Evolutionary conservation across 768 basidiomycete species (phyloP).

Genomic region (Tricholoma hemisulphureum): DNA sequence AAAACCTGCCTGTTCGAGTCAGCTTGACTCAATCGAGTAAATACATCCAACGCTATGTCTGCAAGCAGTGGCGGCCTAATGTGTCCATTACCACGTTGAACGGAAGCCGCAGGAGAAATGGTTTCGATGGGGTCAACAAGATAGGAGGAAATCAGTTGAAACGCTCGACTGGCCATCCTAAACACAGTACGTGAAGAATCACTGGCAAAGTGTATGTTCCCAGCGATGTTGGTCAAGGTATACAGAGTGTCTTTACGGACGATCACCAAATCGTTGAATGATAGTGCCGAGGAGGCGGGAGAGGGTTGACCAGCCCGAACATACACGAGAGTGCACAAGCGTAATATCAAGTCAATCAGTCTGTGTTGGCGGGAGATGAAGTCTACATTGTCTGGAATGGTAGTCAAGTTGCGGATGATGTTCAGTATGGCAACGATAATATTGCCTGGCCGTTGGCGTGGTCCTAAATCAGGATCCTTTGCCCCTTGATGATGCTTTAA

Average conservation of each 20-base stretch:
- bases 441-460: slow-evolving; percentile 66
- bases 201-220: slow-evolving; percentile 47
- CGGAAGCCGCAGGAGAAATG: slow-evolving; percentile 56
- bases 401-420: slow-evolving; percentile 85
- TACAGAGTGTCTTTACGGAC: slow-evolving; percentile 77
- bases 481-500: slow-evolving; percentile 48
- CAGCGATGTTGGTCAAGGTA: slow-evolving; percentile 62
- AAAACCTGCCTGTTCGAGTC: slow-evolving; percentile 81
- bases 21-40: slow-evolving; percentile 71
- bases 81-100: slow-evolving; percentile 47
- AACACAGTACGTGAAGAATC: slow-evolving; percentile 40
- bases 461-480: slow-evolving; percentile 51
- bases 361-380: slow-evolving; percentile 66
- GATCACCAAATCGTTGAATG: slow-evolving; percentile 67
- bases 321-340: slow-evolving; percentile 55
- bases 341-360: slow-evolving; percentile 64
- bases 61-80: slow-evolving; percentile 58
- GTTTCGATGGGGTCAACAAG: slow-evolving; percentile 69
- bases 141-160: slow-evolving; percentile 71
- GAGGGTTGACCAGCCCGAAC: slow-evolving; percentile 30
- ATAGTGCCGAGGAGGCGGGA: slow-evolving; percentile 57
- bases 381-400: slow-evolving; percentile 65
- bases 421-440: slow-evolving; percentile 69
- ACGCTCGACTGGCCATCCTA: slow-evolving; percentile 55
- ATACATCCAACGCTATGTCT: slow-evolving; percentile 81